Base-by-base conservation (phyloP, 306 rosid species). In the Malus asiatica region DNA sequence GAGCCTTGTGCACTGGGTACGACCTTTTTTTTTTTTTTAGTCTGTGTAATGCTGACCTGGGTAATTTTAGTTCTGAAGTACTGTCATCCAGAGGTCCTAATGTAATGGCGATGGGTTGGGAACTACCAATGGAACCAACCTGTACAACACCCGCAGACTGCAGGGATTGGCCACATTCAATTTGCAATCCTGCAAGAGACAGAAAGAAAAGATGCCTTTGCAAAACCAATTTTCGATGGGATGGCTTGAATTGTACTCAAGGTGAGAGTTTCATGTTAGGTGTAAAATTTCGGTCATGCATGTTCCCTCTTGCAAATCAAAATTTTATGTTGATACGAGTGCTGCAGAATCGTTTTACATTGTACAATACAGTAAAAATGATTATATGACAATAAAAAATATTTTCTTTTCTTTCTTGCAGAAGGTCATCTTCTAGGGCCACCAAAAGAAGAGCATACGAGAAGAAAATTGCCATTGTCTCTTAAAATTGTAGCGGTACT, bases 121-220 rank as follows among this genome's bases (percentile, higher is more conserved):
- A 83, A 15, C 68, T 68, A 2, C 89, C 97, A 8, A 0, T 4
- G 2, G 90, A 87, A 70, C 89, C 92, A 7, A 29, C 72, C 59
- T 91, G 92, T 30, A 81, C 77, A 71, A 73, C 77, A 27, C 7
- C 52, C 45, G 13, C 67, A 51, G 85, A 81, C 76, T 89, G 93
- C 83, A 81, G 65, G 75, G 89, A 69, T 19, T 86, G 90, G 93
- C 87, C 85, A 33, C 29, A 89, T 78, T 87, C 93, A 76, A 83
- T 69, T 68, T 91, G 97, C 82, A 86, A 76, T 67, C 70, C 35
- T 25, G 73, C 83, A 20, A 19, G 9, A 30, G 68, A 78, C 69
- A 83, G 87, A 66, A 70, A 66, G 40, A 83, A 71, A 70, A 86
- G 86, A 70, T 90, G 96, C 78, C 80, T 76, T 27, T 88, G 91